Percentiles rank a stretch among this genome's conserved stretches.
These are phyloP conservation scores for Mortierella sp. DNA, from an alignment of 371 early-diverging fungal genomes.

Conservation along the genomic window DNA sequence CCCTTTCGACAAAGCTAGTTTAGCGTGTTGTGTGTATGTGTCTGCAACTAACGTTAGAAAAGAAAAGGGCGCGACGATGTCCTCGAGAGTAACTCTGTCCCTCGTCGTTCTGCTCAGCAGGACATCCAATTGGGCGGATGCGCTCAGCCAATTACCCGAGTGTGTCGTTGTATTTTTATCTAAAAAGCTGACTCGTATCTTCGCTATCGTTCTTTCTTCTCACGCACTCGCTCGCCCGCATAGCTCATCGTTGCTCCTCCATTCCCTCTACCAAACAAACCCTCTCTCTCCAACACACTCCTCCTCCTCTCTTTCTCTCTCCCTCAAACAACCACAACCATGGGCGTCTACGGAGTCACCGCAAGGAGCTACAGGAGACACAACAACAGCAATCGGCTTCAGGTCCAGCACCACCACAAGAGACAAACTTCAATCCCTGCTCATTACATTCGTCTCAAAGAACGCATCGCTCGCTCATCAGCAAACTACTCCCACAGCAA, in stretches of 20 bases:
- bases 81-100: neutral
- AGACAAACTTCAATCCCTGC: neutral
- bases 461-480: conserved; percentile 30
- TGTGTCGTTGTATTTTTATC: neutral
- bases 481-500: neutral
- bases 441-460: conserved; percentile 27
- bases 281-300: neutral
- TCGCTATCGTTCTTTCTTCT: neutral
- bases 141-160: neutral
- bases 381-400: neutral
- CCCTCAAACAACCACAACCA: neutral
- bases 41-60: neutral
- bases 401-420: neutral
- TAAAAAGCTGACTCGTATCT: neutral
- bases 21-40: neutral
- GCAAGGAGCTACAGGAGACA: conserved; percentile 1
- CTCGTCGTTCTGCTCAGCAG: neutral
- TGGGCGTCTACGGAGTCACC: conserved; percentile 24
- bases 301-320: neutral
- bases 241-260: too few species aligned
- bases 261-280: too few species aligned
- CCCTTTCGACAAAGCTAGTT: too few species aligned
- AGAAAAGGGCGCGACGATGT: neutral
- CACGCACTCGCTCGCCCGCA: neutral
- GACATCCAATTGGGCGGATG: neutral